Evolutionary conservation across 2,329 filamentous ascomycete genomes (phyloP).

Genomic region (Alternaria burnsii): DNA sequence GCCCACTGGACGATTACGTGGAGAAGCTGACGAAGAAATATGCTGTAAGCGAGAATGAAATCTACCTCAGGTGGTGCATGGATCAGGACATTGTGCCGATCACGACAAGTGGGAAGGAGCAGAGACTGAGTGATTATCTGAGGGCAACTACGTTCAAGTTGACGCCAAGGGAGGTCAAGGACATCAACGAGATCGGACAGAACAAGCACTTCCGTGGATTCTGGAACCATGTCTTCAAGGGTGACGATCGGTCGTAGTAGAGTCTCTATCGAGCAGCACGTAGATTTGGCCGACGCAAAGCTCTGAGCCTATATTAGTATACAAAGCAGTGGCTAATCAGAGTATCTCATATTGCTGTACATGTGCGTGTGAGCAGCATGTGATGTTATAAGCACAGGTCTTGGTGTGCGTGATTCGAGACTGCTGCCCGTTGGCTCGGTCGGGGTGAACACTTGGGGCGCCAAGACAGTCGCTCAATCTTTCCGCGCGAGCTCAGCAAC

Average conservation of each 20-base stretch:
- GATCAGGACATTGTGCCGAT: constrained; percentile 68
- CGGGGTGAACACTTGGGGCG: background rate
- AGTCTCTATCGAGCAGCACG: background rate
- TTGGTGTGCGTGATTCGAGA: background rate
- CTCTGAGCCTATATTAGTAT: background rate
- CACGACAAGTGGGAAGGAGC: constrained; percentile 68
- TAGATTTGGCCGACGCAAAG: background rate
- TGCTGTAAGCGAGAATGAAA: constrained; percentile 64
- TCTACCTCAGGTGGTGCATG: constrained; percentile 67
- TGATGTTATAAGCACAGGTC: background rate
- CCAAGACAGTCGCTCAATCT: constrained; percentile 19
- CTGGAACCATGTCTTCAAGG: constrained; percentile 63
- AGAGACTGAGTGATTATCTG: constrained; percentile 66
- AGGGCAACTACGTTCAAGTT: constrained; percentile 65
- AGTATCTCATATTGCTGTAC: background rate
- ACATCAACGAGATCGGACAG: constrained; percentile 59
- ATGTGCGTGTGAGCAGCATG: background rate
- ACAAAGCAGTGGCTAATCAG: background rate
- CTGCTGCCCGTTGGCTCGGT: background rate
- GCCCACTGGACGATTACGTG: constrained; percentile 64
- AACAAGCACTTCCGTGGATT: constrained; percentile 70
- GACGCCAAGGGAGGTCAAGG: constrained; percentile 65
- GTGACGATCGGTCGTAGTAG: constrained; percentile 60
- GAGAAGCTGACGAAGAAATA: constrained; percentile 67
- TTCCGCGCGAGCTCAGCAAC: constrained; percentile 18